Evolutionary conservation across 2,329 filamentous ascomycete species (phyloP).

Genomic region (Ceratocystis huliohia): DNA sequence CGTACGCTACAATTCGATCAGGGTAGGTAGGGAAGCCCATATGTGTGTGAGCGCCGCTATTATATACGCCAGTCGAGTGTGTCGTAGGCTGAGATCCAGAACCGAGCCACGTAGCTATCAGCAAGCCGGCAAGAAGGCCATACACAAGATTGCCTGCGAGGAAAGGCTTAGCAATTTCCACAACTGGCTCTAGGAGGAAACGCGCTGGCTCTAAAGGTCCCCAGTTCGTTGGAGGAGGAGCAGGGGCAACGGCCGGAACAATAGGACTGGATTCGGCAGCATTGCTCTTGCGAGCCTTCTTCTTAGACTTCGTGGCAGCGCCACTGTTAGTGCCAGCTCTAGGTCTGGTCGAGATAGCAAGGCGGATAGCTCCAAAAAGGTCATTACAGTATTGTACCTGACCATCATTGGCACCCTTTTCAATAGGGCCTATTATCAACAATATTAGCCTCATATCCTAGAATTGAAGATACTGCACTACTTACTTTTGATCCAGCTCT

Average conservation of each 20-base stretch:
- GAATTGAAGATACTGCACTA: slow-evolving; percentile 11
- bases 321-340: slow-evolving; percentile 36
- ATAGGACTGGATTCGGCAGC: slow-evolving; percentile 32
- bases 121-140: slow-evolving; percentile 56
- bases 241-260: slow-evolving; percentile 30
- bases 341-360: slow-evolving; percentile 55
- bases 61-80: slow-evolving; percentile 26
- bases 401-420: slow-evolving; percentile 87
- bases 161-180: slow-evolving; percentile 56
- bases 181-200: slow-evolving; percentile 53
- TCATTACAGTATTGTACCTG: slow-evolving; percentile 74
- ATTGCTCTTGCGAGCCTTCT: slow-evolving; percentile 45
- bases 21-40: slow-evolving; percentile 37
- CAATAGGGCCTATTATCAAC: slow-evolving; percentile 62
- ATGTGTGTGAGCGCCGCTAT: slow-evolving; percentile 24
- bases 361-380: slow-evolving; percentile 60
- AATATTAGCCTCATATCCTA: slow-evolving; percentile 11
- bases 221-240: slow-evolving; percentile 46
- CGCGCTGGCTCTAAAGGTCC: slow-evolving; percentile 70
- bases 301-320: slow-evolving; percentile 45
- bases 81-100: slow-evolving; percentile 37
- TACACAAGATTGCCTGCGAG: slow-evolving; percentile 68
- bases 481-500: slow-evolving; percentile 93
- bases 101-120: slow-evolving; percentile 64
- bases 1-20: slow-evolving; percentile 69